Base-by-base conservation (phyloP, 805 yeast species). In the Teunomyces lycoperdinae region DNA sequence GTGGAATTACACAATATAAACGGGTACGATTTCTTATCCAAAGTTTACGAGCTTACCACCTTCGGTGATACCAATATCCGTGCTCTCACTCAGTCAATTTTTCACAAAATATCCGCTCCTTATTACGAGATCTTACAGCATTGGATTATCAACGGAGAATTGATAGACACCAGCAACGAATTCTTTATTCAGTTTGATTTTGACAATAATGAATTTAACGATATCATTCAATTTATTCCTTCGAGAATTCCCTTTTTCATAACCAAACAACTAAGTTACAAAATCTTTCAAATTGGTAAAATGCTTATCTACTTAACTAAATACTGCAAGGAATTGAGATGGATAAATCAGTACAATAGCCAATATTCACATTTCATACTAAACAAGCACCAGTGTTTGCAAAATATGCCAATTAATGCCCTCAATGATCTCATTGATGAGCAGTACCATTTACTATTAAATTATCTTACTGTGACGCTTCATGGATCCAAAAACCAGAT, bases 91-190 rank as follows among this genome's bases (percentile, higher is more conserved):
- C 40, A 44, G 0, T 55, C 64, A 4, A 66, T 87, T 16, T 78
- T 83, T 46, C 45, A 61, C 3, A 71, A 71, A 28, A 71, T 81
- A 3, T 64, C 78, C 0, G 67, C 67, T 5, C 89, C 96, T 1
- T 89, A 88, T 60, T 75, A 74, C 46, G 80, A 78, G 34, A 71
- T 82, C 28, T 55, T 87, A 4, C 72, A 74, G 34, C 71, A 73
- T 38, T 92, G 97, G 97, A 60, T 89, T 1, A 62, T 80, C 0
- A 66, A 76, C 38, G 97, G 97, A 1, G 80, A 78, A 44, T 59
- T 89, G 11, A 65, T 71, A 2, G 81, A 79, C 47, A 73, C 69
- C 1, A 68, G 67, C 48, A 76, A 74, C 11, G 92, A 85, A 52
- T 89, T 89, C 57, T 91, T 88, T 56, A 79, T 73, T 10, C 54